A percentile compares a stretch with the other conserved stretches of the same genome.
Conservation (phyloP, 306 rosid species). For the Dicorynia guianensis region DNA sequence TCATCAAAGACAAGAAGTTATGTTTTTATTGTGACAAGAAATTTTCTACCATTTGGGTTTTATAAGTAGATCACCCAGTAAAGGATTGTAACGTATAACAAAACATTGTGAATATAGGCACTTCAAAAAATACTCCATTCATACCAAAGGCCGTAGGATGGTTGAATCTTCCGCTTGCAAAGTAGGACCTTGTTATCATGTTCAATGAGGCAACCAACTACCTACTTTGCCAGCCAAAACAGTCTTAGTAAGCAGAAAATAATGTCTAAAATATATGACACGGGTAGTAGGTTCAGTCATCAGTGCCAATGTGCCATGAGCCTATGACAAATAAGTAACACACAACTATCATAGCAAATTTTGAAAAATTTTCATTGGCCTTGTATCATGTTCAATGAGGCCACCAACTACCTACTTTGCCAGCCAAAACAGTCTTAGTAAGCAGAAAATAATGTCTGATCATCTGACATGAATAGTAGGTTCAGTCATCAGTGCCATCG, state of each 20-base stretch:
- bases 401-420: conserved; percentile 90
- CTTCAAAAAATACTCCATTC: conserved; percentile 35
- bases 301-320: too few relatives aligned
- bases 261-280: neutral
- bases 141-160: conserved; percentile 96
- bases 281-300: neutral
- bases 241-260: conserved; percentile 40
- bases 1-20: conserved; percentile 37
- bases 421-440: conserved; percentile 38
- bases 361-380: too few relatives aligned
- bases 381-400: conserved; percentile 81
- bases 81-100: conserved; percentile 21
- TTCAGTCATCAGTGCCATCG: too few relatives aligned
- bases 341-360: too few relatives aligned
- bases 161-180: conserved; percentile 97
- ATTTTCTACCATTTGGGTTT: conserved; percentile 32
- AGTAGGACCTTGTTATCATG: conserved; percentile 85
- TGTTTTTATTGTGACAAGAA: conserved; percentile 31
- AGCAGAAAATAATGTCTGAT: conserved; percentile 39
- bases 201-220: conserved; percentile 92
- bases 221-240: conserved; percentile 60
- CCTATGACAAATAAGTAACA: conserved; percentile 4
- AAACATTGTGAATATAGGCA: conserved; percentile 37
- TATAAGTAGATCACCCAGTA: neutral
- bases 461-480: neutral